A percentile compares a stretch with the other conserved stretches of the same genome.
These are phyloP conservation scores for Colletotrichum sp. DNA, from an alignment of 2,329 filamentous ascomycete species.

Conservation along the genomic window DNA sequence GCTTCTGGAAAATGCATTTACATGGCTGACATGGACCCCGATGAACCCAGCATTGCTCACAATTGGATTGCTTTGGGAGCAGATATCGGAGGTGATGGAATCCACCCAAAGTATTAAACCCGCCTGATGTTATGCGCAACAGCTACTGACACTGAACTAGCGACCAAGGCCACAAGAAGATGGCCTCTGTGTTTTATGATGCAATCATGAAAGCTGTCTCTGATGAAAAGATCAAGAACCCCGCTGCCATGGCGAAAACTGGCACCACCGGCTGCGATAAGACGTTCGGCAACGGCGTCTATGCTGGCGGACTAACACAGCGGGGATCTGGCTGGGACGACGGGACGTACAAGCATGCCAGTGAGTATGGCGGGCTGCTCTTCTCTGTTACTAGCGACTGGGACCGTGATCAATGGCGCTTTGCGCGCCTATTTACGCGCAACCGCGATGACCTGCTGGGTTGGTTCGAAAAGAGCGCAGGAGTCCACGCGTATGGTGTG, in stretches of 20 bases:
- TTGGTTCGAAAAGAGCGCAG: not conserved
- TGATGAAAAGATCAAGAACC: not conserved
- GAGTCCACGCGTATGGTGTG: not conserved
- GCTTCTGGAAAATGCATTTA: not conserved
- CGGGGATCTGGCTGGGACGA: constrained; percentile 31
- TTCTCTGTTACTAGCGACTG: constrained; percentile 22
- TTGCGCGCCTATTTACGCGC: constrained; percentile 22
- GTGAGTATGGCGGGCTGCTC: constrained; percentile 20
- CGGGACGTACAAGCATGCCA: constrained; percentile 30
- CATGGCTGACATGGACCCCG: not conserved
- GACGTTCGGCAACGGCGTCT: constrained; percentile 21
- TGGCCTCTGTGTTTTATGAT: constrained; percentile 19
- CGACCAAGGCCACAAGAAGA: not conserved
- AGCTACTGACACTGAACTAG: fast-evolving
- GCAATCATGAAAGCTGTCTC: constrained; percentile 25
- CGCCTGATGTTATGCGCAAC: fast-evolving
- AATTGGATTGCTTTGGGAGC: not conserved
- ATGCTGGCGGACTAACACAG: constrained; percentile 29
- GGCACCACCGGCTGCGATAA: constrained; percentile 23
- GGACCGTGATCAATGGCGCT: constrained; percentile 27
- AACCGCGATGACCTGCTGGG: constrained; percentile 22
- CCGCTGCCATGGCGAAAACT: not conserved
- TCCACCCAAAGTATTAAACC: not conserved
- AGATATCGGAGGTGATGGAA: not conserved
- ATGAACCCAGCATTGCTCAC: not conserved